These are phyloP conservation scores for Cyberlindnera sargentensis DNA, from an alignment of 805 yeast genomes.

Conservation along the genomic window DNA sequence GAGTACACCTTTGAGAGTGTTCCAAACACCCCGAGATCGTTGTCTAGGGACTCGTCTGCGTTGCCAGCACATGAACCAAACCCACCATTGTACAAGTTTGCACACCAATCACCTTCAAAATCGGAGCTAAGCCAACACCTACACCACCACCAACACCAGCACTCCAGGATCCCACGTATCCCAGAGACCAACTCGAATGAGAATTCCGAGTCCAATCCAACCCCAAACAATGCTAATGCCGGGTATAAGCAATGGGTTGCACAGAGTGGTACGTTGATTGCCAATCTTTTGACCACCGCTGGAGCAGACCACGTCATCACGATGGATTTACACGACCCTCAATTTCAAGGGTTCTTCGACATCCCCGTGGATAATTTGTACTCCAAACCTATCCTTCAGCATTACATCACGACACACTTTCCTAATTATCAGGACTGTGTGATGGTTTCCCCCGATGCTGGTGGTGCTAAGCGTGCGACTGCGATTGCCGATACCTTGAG, in stretches of 20 bases:
- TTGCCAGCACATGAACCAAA: too few species aligned
- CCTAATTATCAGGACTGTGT: constrained; percentile 82
- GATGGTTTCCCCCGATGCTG: constrained; percentile 96
- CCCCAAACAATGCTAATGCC: constrained; percentile 35
- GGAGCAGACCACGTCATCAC: constrained; percentile 97
- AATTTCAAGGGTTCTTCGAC: constrained; percentile 95
- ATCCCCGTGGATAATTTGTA: constrained; percentile 93
- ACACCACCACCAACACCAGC: neutral
- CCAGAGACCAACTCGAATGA: constrained; percentile 24
- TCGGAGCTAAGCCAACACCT: too few species aligned
- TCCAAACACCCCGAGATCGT: constrained; percentile 41
- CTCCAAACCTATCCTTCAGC: constrained; percentile 80
- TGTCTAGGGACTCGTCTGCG: constrained; percentile 4
- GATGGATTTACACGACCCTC: constrained; percentile 97
- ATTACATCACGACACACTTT: constrained; percentile 70
- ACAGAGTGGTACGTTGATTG: constrained; percentile 88
- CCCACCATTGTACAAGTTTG: too few species aligned
- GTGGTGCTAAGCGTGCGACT: constrained; percentile 97
- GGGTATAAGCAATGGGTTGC: constrained; percentile 95
- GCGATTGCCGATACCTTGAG: constrained; percentile 87
- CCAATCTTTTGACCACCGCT: constrained; percentile 78
- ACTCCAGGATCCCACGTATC: constrained; percentile 24
- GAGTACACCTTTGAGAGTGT: constrained; percentile 41
- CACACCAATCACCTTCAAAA: too few species aligned
- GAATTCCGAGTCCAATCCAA: constrained; percentile 31